Base-by-base conservation (phyloP, 345 rosid genomes). In the Populus nigra region DNA sequence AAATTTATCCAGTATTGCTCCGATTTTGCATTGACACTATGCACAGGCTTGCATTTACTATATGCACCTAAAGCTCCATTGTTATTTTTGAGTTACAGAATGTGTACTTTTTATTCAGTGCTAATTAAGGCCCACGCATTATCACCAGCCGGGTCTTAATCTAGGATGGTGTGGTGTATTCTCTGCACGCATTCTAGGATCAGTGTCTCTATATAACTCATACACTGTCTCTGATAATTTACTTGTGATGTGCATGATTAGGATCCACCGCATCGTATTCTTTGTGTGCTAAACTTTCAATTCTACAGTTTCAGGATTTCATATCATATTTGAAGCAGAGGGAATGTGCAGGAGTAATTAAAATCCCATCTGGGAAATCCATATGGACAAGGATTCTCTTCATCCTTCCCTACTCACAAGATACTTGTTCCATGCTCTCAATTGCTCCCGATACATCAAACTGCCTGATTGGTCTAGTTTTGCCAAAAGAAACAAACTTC, bases 311-410 rank as follows among this genome's bases (percentile, higher is more conserved):
- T 84, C 94, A 90, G 89, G 97, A 93, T 81, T 96, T 93, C 83
- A 90, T 89, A 75, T 82, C 95, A 25, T 92, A 96, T 89, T 86
- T 96, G 90, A 93, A 86, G 90, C 99, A 91, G 88, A 88, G 97
- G 81, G 94, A 91, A 25, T 96, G 99, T 77, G 98, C 99, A 0
- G 99, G 99, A 80, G 99, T 96, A 41, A 96, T 96, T 77, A 96
- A 91, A 85, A 87, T 96, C 78, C 98, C 98, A 33, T 90, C 89
- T n/a, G 69, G 80, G 68, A 90, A 82, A 77, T 85, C 93, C 67
- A 82, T 92, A 73, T 93, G 99, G 99, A 84, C 96, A 53, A 90
- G 99, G 91, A 97, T 92, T 86, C 93, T 93, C 77, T 96, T 93
- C 78, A 89, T 93, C 79, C 94, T 96, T 77, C 93, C 99, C 0